A percentile compares a stretch with the other conserved stretches of the same genome.
Evolutionary conservation across 1,139 yeast species (phyloP).

Genomic region (Wickerhamomyces sp.): DNA sequence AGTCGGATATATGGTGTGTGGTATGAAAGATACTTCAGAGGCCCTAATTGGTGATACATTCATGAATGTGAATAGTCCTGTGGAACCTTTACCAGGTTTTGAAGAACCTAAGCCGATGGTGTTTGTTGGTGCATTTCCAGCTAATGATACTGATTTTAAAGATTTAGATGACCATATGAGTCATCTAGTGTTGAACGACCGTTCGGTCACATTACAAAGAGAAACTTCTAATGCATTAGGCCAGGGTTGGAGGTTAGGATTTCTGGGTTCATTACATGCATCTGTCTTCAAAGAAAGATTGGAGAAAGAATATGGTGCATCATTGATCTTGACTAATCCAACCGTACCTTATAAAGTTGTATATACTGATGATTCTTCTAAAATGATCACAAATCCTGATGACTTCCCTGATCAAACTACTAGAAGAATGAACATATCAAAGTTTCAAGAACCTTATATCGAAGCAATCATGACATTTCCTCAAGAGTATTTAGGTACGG

Average conservation of each 20-base stretch:
- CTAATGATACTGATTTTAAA: conserved; percentile 88
- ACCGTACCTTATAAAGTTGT: conserved; percentile 87
- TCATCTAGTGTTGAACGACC: conserved; percentile 82
- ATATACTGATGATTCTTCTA: conserved; percentile 58
- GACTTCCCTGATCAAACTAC: conserved; percentile 70
- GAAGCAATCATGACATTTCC: conserved; percentile 92
- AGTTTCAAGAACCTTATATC: conserved; percentile 82
- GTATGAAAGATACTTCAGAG: conserved; percentile 84
- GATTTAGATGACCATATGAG: conserved; percentile 87
- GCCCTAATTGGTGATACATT: conserved; percentile 93
- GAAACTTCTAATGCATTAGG: conserved; percentile 95
- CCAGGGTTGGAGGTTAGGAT: conserved; percentile 96
- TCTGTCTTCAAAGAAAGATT: conserved; percentile 89
- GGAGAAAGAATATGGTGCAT: conserved; percentile 91
- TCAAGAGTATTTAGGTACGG: conserved; percentile 80
- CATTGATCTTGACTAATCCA: conserved; percentile 89
- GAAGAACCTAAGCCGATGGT: conserved; percentile 98
- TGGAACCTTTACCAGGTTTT: conserved; percentile 86
- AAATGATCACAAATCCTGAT: conserved; percentile 80
- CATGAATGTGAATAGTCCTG: conserved; percentile 59
- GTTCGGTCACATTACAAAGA: conserved; percentile 83
- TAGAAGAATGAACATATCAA: conserved; percentile 42
- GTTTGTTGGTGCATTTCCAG: conserved; percentile 96
- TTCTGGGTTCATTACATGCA: conserved; percentile 91
- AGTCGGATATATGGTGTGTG: conserved; percentile 90